Evolutionary conservation across 495 filamentous ascomycete genomes (phyloP).

Genomic region (Neurospora hispaniola): DNA sequence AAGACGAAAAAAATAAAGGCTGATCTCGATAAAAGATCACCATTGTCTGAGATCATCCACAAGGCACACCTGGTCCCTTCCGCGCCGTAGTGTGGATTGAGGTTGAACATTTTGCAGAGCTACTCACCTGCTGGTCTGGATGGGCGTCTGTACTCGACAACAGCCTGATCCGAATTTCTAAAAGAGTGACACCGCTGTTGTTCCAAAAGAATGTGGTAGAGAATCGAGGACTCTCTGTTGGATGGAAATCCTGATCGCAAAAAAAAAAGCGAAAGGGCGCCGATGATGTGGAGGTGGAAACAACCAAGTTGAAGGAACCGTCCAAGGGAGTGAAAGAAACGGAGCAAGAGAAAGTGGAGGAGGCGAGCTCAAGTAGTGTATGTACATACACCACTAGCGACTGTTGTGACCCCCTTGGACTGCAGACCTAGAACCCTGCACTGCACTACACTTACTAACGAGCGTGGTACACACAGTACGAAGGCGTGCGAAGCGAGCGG

Average conservation of each 20-base stretch:
- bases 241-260: constrained; percentile 21
- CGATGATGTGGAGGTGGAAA: constrained; percentile 15
- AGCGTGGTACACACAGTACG: constrained; percentile 5
- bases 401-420: neutral
- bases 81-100: neutral
- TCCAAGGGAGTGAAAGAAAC: constrained; percentile 20
- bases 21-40: neutral
- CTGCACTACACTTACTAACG: neutral
- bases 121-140: constrained; percentile 8
- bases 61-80: neutral
- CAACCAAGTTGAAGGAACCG: constrained; percentile 19
- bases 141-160: constrained; percentile 8
- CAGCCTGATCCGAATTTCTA: constrained; percentile 1
- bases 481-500: constrained; percentile 4
- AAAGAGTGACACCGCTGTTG: constrained; percentile 6
- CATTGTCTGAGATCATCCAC: neutral
- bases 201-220: constrained; percentile 54
- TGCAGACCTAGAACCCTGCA: neutral
- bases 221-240: constrained; percentile 43
- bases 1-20: neutral
- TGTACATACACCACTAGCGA: neutral
- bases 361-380: neutral
- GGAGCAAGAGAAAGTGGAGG: constrained; percentile 12
- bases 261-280: constrained; percentile 12
- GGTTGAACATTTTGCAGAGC: neutral